phyloP scores from a whole-genome alignment of 2,329 filamentous ascomycete genomes.

The Colletotrichum gloeosporioides region DNA sequence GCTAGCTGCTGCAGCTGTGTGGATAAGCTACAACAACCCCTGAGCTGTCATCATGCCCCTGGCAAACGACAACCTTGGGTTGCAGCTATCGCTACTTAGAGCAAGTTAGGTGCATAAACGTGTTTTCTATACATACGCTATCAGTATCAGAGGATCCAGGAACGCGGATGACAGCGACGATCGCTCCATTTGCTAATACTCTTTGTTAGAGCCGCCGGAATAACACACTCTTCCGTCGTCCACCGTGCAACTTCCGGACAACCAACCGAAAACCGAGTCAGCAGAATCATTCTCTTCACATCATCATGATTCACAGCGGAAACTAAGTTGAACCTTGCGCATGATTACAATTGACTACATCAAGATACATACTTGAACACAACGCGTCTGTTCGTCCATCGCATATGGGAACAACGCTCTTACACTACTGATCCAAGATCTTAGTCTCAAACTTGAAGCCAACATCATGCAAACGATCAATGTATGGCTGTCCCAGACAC shows the following conservation, averaged over 20 bases:
- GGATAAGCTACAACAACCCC: neutral
- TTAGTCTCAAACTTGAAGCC: conserved; percentile 69
- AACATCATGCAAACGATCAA: conserved; percentile 65
- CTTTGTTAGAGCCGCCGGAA: neutral
- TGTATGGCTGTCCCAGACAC: conserved; percentile 69
- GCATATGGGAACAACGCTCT: conserved; percentile 4
- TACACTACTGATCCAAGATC: conserved; percentile 33
- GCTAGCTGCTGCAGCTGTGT: neutral
- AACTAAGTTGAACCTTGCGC: neutral
- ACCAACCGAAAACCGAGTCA: neutral
- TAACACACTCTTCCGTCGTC: neutral
- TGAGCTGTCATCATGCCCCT: neutral
- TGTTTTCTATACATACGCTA: neutral
- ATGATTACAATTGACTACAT: neutral
- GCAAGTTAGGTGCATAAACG: neutral
- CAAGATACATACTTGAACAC: neutral
- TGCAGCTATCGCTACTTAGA: neutral
- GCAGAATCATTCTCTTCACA: neutral
- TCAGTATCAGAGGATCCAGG: neutral
- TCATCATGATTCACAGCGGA: neutral
- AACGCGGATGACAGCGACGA: neutral
- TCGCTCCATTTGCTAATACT: neutral
- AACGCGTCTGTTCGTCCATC: neutral
- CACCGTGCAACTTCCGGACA: neutral
- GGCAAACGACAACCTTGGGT: neutral